phyloP scores from a whole-genome alignment of 2,329 filamentous ascomycete species.

The Epichloe gansuensis region DNA sequence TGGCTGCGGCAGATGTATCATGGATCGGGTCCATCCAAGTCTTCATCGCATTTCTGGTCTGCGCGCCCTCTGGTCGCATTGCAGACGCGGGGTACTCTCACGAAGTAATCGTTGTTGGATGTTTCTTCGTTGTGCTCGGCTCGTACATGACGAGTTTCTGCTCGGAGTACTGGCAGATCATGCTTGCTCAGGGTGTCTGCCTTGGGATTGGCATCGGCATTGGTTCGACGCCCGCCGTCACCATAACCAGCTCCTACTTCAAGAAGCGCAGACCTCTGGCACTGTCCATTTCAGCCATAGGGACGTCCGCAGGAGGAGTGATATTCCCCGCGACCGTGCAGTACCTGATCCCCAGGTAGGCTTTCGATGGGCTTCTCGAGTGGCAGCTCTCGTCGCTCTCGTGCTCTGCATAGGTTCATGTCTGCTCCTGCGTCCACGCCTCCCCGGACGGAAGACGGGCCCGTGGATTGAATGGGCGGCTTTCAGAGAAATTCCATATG shows the following conservation, averaged over 20 bases:
- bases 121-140: conserved; percentile 30
- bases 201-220: conserved; percentile 41
- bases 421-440: conserved; percentile 29
- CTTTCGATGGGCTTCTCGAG: conserved; percentile 52
- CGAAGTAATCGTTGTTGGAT: conserved; percentile 28
- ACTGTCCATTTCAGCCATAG: conserved; percentile 47
- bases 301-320: conserved; percentile 43
- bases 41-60: conserved; percentile 36
- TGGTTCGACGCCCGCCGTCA: conserved; percentile 46
- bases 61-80: conserved; percentile 35
- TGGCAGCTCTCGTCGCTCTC: conserved; percentile 51
- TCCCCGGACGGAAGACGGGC: conserved; percentile 36
- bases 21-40: conserved; percentile 39
- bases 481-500: conserved; percentile 44
- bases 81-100: conserved; percentile 36
- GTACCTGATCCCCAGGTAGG: conserved; percentile 45
- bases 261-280: conserved; percentile 41
- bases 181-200: conserved; percentile 41
- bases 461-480: conserved; percentile 43
- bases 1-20: conserved; percentile 24
- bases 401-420: conserved; percentile 28
- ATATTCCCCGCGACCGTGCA: conserved; percentile 46
- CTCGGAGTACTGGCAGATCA: conserved; percentile 38
- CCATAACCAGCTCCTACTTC: conserved; percentile 52
- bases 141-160: conserved; percentile 35